A percentile compares a stretch with the other conserved stretches of the same genome.
Evolutionary conservation across 345 rosid genomes (phyloP).

Genomic region (Eucalyptus globulus): DNA sequence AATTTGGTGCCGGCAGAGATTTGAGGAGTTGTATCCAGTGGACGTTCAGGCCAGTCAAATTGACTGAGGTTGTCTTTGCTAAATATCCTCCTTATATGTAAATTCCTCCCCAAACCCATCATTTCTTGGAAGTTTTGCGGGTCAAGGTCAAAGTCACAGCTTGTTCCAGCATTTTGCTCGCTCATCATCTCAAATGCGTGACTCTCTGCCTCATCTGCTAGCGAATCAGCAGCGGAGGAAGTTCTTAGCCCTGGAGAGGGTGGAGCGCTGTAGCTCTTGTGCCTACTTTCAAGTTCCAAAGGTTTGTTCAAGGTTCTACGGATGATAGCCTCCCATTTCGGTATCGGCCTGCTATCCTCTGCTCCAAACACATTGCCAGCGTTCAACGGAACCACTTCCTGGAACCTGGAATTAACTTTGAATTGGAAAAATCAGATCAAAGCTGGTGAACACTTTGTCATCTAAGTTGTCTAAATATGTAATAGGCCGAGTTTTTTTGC

Average conservation of each 20-base stretch:
- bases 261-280: constrained; percentile 74
- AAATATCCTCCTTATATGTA: constrained; percentile 28
- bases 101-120: constrained; percentile 11
- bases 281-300: constrained; percentile 32
- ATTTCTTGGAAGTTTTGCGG: constrained; percentile 6
- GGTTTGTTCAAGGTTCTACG: constrained; percentile 82
- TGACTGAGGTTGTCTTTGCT: constrained; percentile 17
- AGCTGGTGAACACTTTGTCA: neutral
- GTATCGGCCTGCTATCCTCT: constrained; percentile 80
- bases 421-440: neutral
- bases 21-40: constrained; percentile 64
- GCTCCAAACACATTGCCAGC: constrained; percentile 96
- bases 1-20: constrained; percentile 47
- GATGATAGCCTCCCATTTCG: constrained; percentile 85
- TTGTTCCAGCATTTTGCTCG: constrained; percentile 13
- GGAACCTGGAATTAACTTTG: constrained; percentile 40
- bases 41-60: constrained; percentile 84
- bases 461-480: neutral
- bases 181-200: constrained; percentile 27
- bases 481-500: neutral
- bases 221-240: constrained; percentile 62
- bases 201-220: constrained; percentile 36
- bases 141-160: constrained; percentile 3
- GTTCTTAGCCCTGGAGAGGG: constrained; percentile 77
- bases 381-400: constrained; percentile 94